Conservation (phyloP, 73 alveolate species). For the Breviolum minutum region DNA sequence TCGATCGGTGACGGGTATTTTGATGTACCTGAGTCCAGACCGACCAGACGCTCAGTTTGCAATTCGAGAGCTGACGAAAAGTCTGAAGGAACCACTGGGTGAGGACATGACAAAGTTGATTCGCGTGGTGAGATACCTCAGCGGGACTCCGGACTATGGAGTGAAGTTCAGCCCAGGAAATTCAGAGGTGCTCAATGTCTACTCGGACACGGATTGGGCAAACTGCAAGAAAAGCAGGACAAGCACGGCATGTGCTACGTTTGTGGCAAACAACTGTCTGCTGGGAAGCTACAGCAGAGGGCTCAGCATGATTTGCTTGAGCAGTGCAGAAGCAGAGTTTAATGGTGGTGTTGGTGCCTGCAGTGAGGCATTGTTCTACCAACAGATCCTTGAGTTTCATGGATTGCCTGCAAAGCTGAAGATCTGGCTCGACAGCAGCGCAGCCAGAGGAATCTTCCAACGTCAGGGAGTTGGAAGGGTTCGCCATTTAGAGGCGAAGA, state of each 20-base stretch:
- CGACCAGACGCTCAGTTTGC: conserved; percentile 43
- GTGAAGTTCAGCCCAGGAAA: not conserved
- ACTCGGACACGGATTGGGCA: conserved; percentile 32
- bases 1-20: not conserved
- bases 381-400: not conserved
- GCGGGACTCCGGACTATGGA: not conserved
- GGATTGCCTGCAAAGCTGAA: not conserved
- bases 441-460: not conserved
- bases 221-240: not conserved
- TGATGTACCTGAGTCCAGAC: not conserved
- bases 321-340: conserved; percentile 48
- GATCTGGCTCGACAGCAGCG: not conserved
- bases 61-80: conserved; percentile 13
- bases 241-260: not conserved
- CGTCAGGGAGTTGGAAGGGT: not conserved
- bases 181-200: not conserved
- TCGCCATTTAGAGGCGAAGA: not conserved
- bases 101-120: not conserved
- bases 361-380: conserved; percentile 19
- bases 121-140: conserved; percentile 1
- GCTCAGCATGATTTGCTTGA: not conserved
- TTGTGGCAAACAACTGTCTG: not conserved
- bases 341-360: conserved; percentile 13
- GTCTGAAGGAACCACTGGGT: not conserved
- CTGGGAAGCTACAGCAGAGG: not conserved